Conservation (phyloP, 2,329 filamentous ascomycete species). For the Penicillium glabrum region DNA sequence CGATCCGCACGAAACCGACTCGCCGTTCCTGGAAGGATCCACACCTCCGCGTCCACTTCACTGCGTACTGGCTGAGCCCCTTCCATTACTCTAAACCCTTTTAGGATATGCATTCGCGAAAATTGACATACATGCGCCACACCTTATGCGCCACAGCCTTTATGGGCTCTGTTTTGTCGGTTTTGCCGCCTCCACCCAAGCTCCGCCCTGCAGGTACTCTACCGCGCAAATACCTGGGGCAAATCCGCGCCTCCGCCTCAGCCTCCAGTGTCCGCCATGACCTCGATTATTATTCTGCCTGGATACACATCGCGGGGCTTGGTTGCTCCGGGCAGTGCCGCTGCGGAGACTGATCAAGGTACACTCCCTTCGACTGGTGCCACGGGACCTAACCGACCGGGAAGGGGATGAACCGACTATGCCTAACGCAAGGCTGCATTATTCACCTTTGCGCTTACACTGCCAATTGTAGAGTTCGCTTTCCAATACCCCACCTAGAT, state of each 20-base stretch:
- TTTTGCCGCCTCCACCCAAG: not conserved
- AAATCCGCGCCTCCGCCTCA: slow-evolving; percentile 6
- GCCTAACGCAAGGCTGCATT: not conserved
- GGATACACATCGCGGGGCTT: slow-evolving; percentile 2
- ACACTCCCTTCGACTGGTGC: not conserved
- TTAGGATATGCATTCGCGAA: not conserved
- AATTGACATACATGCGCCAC: not conserved
- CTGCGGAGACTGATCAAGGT: not conserved
- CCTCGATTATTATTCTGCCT: slow-evolving; percentile 9
- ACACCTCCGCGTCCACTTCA: not conserved
- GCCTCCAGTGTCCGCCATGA: not conserved
- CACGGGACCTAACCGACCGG: not conserved
- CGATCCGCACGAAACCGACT: not conserved
- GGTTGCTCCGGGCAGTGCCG: slow-evolving; percentile 8
- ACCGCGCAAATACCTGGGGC: not conserved
- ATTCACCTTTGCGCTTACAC: not conserved
- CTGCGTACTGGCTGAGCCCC: not conserved
- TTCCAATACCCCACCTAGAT: not conserved
- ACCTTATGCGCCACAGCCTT: not conserved
- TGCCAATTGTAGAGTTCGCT: not conserved
- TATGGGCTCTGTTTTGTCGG: not conserved
- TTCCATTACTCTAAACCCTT: not conserved
- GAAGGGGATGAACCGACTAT: not conserved
- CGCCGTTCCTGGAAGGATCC: not conserved
- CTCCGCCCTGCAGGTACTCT: not conserved